A percentile compares a stretch with the other conserved stretches of the same genome.
Conservation (phyloP, 139 green algal genomes). For the Chlorella vulgaris region DNA sequence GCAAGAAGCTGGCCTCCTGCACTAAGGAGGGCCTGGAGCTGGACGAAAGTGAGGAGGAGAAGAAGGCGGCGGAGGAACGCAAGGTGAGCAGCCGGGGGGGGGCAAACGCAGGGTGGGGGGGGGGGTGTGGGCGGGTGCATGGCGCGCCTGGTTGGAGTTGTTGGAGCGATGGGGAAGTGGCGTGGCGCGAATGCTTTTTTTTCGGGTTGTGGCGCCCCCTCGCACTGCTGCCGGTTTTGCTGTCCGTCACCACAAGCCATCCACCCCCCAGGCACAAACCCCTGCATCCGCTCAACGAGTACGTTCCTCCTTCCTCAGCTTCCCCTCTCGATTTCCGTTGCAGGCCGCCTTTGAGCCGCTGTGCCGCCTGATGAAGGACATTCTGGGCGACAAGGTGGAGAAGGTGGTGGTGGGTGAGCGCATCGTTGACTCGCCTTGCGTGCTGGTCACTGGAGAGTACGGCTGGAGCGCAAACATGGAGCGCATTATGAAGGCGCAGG, state of each 20-base stretch:
- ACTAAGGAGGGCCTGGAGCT: slow-evolving; percentile 97
- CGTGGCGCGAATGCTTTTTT: no score
- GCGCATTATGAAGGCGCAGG: slow-evolving; percentile 99
- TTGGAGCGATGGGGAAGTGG: no score
- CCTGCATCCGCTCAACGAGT: neutral
- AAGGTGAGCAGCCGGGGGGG: no score
- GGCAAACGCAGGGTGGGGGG: no score
- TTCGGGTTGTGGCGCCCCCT: no score
- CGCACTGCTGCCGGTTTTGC: no score
- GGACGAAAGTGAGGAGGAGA: slow-evolving; percentile 75
- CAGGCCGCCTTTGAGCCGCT: slow-evolving; percentile 91
- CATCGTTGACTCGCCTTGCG: slow-evolving; percentile 98
- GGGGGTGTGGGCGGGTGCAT: no score
- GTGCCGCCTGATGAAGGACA: slow-evolving; percentile 97
- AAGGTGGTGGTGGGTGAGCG: slow-evolving; percentile 95
- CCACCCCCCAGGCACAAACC: no score
- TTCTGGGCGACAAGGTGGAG: slow-evolving; percentile 95
- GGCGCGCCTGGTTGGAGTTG: no score
- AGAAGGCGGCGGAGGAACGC: slow-evolving; percentile 92
- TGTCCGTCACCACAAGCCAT: no score
- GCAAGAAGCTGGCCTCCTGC: slow-evolving; percentile 98
- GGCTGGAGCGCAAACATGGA: slow-evolving; percentile 99
- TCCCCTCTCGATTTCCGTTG: neutral
- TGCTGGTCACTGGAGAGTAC: slow-evolving; percentile 99
- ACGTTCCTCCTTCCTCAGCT: neutral